Evolutionary conservation across 345 rosid genomes (phyloP).

Genomic region (Nephelium lappaceum): DNA sequence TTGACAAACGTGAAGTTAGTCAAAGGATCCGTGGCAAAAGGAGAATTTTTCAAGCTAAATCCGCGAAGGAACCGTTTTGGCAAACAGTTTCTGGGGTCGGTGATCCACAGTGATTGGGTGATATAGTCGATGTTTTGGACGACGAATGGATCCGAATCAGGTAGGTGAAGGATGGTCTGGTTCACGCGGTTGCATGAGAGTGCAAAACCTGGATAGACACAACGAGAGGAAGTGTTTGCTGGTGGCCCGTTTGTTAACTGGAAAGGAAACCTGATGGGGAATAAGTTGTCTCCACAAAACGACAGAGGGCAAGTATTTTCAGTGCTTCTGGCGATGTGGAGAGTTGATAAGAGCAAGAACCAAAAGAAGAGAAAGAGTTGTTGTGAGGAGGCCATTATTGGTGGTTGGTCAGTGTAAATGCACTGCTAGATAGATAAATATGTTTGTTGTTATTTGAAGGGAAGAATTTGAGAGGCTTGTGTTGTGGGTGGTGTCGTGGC

Average conservation of each 20-base stretch:
- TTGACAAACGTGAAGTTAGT: slow-evolving; percentile 35
- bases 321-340: background rate
- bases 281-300: background rate
- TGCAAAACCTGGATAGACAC: slow-evolving; percentile 12
- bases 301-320: background rate
- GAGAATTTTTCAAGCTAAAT: slow-evolving; percentile 17
- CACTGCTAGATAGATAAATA: background rate
- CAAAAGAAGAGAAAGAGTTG: background rate
- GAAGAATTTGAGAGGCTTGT: background rate
- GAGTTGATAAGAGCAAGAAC: background rate
- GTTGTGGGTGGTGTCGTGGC: too few relatives aligned
- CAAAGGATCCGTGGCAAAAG: slow-evolving; percentile 6
- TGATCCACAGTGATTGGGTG: background rate
- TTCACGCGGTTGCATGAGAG: background rate
- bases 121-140: slow-evolving; percentile 1
- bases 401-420: background rate
- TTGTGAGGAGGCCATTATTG: background rate
- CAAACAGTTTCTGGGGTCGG: slow-evolving; percentile 7
- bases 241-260: background rate
- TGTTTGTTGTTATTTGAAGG: background rate
- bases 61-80: slow-evolving; percentile 24
- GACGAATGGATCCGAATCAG: background rate
- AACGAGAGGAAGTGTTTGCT: background rate
- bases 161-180: background rate
- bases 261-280: slow-evolving; percentile 20